phyloP scores from a whole-genome alignment of 164 flowering plant species.

The Magnolia changhungtana region DNA sequence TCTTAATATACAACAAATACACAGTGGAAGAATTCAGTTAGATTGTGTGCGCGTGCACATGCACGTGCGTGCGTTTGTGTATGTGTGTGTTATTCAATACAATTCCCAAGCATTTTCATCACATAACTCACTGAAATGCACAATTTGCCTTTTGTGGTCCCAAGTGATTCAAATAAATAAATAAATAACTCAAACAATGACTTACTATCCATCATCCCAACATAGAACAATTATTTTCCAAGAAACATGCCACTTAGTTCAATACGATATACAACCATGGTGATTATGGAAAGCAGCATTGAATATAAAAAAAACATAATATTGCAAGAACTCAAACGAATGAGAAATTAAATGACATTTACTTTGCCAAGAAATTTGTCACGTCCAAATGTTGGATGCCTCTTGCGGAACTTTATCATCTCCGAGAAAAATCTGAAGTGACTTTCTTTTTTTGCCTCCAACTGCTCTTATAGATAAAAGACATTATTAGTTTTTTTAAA shows the following conservation, averaged over 20 bases:
- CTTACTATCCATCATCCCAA: no score
- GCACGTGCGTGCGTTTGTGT: no score
- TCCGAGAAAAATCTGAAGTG: constrained; percentile 88
- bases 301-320: no score
- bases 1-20: no score
- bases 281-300: background rate
- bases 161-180: no score
- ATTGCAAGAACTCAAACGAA: background rate
- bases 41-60: no score
- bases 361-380: constrained; percentile 72
- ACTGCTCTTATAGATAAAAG: constrained; percentile 34
- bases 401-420: constrained; percentile 63
- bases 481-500: background rate
- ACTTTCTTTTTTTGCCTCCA: constrained; percentile 48
- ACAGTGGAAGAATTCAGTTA: no score
- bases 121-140: no score
- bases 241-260: background rate
- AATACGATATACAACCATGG: background rate
- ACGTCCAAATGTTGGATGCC: constrained; percentile 44
- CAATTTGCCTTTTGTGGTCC: no score
- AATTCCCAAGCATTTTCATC: no score
- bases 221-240: background rate
- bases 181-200: no score
- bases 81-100: no score
- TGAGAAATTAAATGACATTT: constrained; percentile 15